Conservation (phyloP, 345 rosid species). For the Gossypium bickii region DNA sequence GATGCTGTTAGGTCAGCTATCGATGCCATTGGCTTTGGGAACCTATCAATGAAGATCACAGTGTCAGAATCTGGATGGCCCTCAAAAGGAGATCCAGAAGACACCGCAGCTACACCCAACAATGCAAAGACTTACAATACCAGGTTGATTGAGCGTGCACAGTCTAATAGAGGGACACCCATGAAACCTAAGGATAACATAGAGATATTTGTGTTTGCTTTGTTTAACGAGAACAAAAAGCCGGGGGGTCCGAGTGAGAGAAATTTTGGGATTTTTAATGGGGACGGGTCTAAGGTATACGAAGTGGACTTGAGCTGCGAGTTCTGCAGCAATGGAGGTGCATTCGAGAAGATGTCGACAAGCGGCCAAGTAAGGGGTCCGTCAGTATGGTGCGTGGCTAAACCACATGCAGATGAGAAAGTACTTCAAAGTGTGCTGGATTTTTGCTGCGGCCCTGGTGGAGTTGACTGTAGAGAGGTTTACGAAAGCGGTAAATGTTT, state of each 20-base stretch:
- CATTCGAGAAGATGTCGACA: conserved; percentile 27
- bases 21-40: conserved; percentile 41
- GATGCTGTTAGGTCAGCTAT: conserved; percentile 62
- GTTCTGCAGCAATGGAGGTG: conserved; percentile 40
- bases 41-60: conserved; percentile 35
- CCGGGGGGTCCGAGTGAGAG: conserved; percentile 44
- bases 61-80: conserved; percentile 70
- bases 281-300: conserved; percentile 57
- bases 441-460: conserved; percentile 64
- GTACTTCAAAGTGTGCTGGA: conserved; percentile 51
- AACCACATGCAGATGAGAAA: conserved; percentile 59
- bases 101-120: conserved; percentile 39
- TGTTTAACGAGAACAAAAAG: conserved; percentile 71
- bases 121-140: conserved; percentile 55
- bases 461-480: conserved; percentile 62
- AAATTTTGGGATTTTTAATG: conserved; percentile 55
- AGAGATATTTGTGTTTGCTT: conserved; percentile 50
- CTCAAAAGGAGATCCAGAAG: conserved; percentile 44
- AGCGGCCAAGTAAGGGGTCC: conserved; percentile 36
- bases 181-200: conserved; percentile 40
- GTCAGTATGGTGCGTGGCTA: conserved; percentile 72
- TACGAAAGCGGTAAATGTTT: conserved; percentile 44
- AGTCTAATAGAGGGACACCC: conserved; percentile 54
- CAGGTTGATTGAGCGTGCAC: conserved; percentile 52
- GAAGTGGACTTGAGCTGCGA: conserved; percentile 57